phyloP scores from a whole-genome alignment of 345 rosid genomes.

The Punica granatum region DNA sequence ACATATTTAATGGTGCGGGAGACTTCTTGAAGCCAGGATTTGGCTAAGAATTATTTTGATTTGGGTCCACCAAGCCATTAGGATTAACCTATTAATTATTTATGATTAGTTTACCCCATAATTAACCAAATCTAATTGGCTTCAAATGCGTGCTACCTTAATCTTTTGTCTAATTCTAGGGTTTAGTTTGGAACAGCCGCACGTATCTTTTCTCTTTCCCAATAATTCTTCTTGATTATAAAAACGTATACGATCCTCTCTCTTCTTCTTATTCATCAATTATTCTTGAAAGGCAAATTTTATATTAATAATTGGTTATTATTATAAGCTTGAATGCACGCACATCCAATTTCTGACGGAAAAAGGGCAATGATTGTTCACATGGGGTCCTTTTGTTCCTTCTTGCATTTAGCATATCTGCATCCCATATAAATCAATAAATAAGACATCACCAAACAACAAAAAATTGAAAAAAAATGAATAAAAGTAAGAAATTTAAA shows the following conservation, averaged over 20 bases:
- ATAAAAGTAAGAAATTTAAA: neutral
- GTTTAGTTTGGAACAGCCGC: constrained; percentile 1
- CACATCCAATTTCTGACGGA: neutral
- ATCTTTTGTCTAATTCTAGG: neutral
- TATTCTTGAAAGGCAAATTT: neutral
- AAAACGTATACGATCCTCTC: too few species aligned
- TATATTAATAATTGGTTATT: neutral
- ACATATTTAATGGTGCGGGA: too few species aligned
- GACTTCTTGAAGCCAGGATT: too few species aligned
- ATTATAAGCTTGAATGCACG: neutral
- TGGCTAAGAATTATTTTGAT: too few species aligned
- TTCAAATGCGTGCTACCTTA: neutral
- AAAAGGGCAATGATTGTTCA: constrained; percentile 29
- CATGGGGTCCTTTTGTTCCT: constrained; percentile 18
- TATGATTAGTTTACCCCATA: neutral
- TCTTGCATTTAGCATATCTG: neutral
- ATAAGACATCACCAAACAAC: neutral
- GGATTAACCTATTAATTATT: too few species aligned
- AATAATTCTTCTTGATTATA: neutral
- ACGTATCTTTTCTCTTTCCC: neutral
- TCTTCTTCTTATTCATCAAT: neutral
- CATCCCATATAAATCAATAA: constrained; percentile 6
- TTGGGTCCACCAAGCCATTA: too few species aligned
- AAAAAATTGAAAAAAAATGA: too few species aligned
- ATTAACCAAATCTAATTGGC: neutral